These are phyloP conservation scores for Russula dissimulans DNA, from an alignment of 768 basidiomycete species.

Conservation along the genomic window DNA sequence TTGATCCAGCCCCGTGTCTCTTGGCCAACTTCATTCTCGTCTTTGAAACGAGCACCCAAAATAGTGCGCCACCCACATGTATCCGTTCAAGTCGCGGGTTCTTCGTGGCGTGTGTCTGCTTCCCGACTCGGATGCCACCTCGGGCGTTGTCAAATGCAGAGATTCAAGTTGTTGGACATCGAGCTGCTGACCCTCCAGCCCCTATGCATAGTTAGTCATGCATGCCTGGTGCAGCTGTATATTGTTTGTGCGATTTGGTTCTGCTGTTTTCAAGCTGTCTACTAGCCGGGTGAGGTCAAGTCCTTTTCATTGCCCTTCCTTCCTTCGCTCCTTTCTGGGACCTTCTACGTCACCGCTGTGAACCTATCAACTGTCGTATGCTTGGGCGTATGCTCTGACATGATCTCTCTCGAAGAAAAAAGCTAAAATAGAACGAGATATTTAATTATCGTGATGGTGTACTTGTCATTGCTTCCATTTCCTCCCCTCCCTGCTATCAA, in stretches of 20 bases:
- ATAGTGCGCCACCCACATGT: too few species aligned
- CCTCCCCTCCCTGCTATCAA: too few species aligned
- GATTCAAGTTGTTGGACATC: too few species aligned
- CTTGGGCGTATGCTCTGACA: not conserved
- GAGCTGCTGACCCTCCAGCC: constrained; percentile 23
- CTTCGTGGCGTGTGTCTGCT: too few species aligned
- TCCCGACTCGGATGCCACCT: too few species aligned
- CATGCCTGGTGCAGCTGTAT: not conserved
- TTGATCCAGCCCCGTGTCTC: too few species aligned
- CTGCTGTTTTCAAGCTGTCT: constrained; percentile 5
- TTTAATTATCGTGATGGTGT: not conserved
- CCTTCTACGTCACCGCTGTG: not conserved
- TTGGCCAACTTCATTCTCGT: too few species aligned
- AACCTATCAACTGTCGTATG: not conserved
- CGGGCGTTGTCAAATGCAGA: too few species aligned
- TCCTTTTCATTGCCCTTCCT: not conserved
- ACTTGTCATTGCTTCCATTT: not conserved
- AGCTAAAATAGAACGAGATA: not conserved
- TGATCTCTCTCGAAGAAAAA: not conserved
- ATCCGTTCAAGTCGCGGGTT: too few species aligned
- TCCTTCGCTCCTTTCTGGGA: not conserved
- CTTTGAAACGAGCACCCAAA: too few species aligned
- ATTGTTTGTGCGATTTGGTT: not conserved
- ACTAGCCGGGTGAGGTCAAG: constrained; percentile 10
- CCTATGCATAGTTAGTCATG: not conserved